Evolutionary conservation across 495 filamentous ascomycete species (phyloP).

Genomic region (Penicillium psychrofluorescens): DNA sequence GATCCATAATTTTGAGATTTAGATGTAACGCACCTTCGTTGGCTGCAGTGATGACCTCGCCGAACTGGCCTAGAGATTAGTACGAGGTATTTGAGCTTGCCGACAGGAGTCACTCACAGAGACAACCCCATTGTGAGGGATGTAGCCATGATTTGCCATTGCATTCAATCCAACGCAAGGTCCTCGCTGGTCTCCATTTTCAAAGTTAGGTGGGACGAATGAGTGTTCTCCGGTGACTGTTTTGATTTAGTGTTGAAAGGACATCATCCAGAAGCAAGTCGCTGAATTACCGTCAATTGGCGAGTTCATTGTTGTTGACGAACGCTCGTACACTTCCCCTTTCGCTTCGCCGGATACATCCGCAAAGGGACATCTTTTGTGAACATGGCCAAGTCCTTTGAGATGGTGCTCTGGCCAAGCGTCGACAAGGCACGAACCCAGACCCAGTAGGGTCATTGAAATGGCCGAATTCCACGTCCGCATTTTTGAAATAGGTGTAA

Average conservation of each 20-base stretch:
- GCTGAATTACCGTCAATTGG: slow-evolving; percentile 20
- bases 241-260: not conserved
- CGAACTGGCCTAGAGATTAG: slow-evolving; percentile 21
- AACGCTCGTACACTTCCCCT: too few species aligned
- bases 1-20: not conserved
- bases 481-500: too few species aligned
- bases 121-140: slow-evolving; percentile 44
- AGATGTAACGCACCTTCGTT: slow-evolving; percentile 15
- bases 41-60: slow-evolving; percentile 17
- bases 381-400: too few species aligned
- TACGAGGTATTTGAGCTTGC: slow-evolving; percentile 10
- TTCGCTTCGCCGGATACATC: too few species aligned
- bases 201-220: slow-evolving; percentile 30
- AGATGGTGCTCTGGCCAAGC: too few species aligned
- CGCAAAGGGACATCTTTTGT: too few species aligned
- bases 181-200: slow-evolving; percentile 33
- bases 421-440: too few species aligned
- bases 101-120: slow-evolving; percentile 10
- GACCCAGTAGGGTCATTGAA: too few species aligned
- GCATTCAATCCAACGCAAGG: slow-evolving; percentile 48
- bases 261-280: not conserved
- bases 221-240: slow-evolving; percentile 30
- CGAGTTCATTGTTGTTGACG: slow-evolving; percentile 7
- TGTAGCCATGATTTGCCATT: slow-evolving; percentile 47
- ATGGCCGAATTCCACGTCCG: too few species aligned